Evolutionary conservation across 495 filamentous ascomycete species (phyloP).

Genomic region (Penicillium egyptiacum): DNA sequence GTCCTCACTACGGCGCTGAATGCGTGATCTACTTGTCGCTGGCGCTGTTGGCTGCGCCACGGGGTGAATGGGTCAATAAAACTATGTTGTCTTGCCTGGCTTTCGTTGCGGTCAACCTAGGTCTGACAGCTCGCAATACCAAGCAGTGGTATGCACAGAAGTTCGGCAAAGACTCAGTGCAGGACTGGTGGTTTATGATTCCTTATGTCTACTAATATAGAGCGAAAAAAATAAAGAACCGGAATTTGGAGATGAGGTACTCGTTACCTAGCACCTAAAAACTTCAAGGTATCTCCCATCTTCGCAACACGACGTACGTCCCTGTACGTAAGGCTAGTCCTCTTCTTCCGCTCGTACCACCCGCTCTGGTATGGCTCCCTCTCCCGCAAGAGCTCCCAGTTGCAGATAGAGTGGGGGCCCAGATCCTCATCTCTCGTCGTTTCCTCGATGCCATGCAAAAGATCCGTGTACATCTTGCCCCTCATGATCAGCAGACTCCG

Average conservation of each 20-base stretch:
- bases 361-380: conserved; percentile 56
- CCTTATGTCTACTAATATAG: conserved; percentile 65
- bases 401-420: conserved; percentile 63
- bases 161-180: conserved; percentile 70
- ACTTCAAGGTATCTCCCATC: conserved; percentile 64
- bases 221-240: background rate
- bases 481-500: conserved; percentile 78
- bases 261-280: conserved; percentile 48
- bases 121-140: conserved; percentile 74
- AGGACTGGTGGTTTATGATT: conserved; percentile 77
- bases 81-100: conserved; percentile 66
- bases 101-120: conserved; percentile 80
- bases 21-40: conserved; percentile 81
- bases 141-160: conserved; percentile 76
- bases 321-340: conserved; percentile 87
- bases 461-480: conserved; percentile 64
- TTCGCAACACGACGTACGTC: conserved; percentile 88
- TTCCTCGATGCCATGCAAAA: conserved; percentile 75
- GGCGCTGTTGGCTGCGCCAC: conserved; percentile 70
- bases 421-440: conserved; percentile 59
- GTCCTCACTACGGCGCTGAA: conserved; percentile 91
- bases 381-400: conserved; percentile 78
- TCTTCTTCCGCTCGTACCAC: conserved; percentile 59
- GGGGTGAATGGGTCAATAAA: conserved; percentile 61
- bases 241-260: background rate